Evolutionary conservation across 148 eudicot genomes (phyloP).

Genomic region (Talinum fruticosum): DNA sequence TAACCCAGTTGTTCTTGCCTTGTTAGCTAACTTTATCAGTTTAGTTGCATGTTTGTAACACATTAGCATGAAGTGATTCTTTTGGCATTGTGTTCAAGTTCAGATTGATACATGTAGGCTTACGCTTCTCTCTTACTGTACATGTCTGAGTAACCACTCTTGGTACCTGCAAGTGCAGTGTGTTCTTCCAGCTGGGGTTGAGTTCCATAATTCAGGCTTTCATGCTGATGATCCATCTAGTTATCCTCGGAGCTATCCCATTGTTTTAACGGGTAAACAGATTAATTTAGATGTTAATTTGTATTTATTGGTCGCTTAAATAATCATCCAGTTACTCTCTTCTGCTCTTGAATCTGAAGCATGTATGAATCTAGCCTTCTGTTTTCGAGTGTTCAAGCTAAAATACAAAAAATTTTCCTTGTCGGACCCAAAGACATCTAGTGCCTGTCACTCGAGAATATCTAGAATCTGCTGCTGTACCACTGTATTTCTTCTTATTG

Average conservation of each 20-base stretch:
- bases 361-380: background rate
- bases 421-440: background rate
- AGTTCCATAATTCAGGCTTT: conserved; percentile 63
- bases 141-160: background rate
- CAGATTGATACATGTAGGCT: background rate
- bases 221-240: conserved; percentile 53
- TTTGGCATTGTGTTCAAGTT: background rate
- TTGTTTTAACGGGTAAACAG: conserved; percentile 75
- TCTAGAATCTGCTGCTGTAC: background rate
- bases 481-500: conserved; percentile 15
- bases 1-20: no score
- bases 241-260: conserved; percentile 86
- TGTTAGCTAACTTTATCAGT: background rate
- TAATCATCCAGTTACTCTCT: background rate
- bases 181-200: conserved; percentile 93
- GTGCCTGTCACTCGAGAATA: background rate
- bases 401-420: background rate
- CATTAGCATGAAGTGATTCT: background rate
- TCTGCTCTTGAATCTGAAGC: background rate
- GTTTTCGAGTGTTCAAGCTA: background rate
- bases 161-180: conserved; percentile 54
- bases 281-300: background rate
- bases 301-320: background rate
- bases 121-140: background rate
- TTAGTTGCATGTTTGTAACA: background rate